Evolutionary conservation across 73 alveolate species (phyloP).

Genomic region (Paramecium sexaurelia): DNA sequence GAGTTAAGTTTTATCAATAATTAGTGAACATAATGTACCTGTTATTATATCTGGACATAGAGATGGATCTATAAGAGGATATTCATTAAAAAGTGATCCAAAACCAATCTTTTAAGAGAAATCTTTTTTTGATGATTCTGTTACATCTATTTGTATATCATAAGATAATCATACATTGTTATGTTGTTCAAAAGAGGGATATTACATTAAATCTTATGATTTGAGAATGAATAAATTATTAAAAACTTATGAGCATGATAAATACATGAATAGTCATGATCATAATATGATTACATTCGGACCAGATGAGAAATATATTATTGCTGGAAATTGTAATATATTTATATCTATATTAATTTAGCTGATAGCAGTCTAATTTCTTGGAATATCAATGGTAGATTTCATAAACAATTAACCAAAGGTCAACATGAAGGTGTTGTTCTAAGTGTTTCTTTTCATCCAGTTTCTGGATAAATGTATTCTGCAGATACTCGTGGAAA

Average conservation of each 20-base stretch:
- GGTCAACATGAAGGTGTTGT: constrained; percentile 58
- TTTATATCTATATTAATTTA: background rate
- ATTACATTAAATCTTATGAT: constrained; percentile 39
- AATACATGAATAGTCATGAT: constrained; percentile 42
- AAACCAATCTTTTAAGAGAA: constrained; percentile 59
- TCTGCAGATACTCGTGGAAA: constrained; percentile 67
- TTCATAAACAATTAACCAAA: background rate
- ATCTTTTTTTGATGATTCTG: constrained; percentile 51
- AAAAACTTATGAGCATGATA: constrained; percentile 49
- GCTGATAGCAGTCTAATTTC: constrained; percentile 45
- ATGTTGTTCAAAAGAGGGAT: constrained; percentile 59
- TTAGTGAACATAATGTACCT: constrained; percentile 28
- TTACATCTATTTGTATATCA: constrained; percentile 52
- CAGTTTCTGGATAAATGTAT: constrained; percentile 60
- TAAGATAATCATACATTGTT: constrained; percentile 26
- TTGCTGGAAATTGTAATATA: constrained; percentile 16
- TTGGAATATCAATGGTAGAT: constrained; percentile 17
- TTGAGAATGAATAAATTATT: constrained; percentile 55
- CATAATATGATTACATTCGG: constrained; percentile 58
- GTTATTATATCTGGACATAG: constrained; percentile 58
- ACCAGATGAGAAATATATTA: constrained; percentile 65
- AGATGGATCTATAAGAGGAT: constrained; percentile 66
- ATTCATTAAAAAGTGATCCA: constrained; percentile 48
- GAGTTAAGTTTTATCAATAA: constrained; percentile 32
- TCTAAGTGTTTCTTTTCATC: constrained; percentile 50